Evolutionary conservation across 2,329 filamentous ascomycete genomes (phyloP).

Genomic region (Fusarium bactridioides): DNA sequence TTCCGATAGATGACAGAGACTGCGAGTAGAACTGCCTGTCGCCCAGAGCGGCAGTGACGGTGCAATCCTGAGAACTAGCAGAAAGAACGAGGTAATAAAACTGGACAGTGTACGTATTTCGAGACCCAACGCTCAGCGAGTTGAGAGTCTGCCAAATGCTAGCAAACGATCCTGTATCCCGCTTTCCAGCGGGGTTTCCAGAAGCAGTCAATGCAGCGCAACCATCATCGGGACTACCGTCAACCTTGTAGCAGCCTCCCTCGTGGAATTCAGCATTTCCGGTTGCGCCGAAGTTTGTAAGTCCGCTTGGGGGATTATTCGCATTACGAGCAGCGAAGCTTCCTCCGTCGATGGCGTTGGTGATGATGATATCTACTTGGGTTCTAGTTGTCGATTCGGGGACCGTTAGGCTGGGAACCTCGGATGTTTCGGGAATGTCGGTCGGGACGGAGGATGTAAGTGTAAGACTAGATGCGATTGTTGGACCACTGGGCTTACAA

Average conservation of each 20-base stretch:
- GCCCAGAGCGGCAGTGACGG: not conserved
- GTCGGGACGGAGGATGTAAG: not conserved
- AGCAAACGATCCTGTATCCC: not conserved
- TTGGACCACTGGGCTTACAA: not conserved
- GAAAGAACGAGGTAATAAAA: conserved; percentile 2
- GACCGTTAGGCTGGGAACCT: fast-evolving
- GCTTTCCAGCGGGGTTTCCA: not conserved
- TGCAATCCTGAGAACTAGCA: not conserved
- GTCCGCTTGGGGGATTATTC: not conserved
- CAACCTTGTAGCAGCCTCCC: conserved; percentile 1
- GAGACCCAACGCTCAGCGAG: not conserved
- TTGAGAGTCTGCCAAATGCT: conserved; percentile 1
- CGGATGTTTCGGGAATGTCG: not conserved
- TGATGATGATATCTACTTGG: not conserved
- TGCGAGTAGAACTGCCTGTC: conserved; percentile 1
- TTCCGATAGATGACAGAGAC: not conserved
- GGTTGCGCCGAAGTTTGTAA: not conserved
- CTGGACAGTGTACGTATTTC: not conserved
- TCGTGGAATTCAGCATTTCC: not conserved
- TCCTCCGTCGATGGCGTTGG: not conserved
- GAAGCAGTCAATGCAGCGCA: conserved; percentile 1
- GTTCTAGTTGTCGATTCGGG: not conserved
- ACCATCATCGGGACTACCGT: conserved; percentile 1
- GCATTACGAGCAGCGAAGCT: not conserved
- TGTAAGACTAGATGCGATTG: not conserved